Percentiles rank a stretch among this genome's conserved stretches.
These are phyloP conservation scores for Onygenales sp. DNA, from an alignment of 2,329 filamentous ascomycete genomes.

Conservation along the genomic window DNA sequence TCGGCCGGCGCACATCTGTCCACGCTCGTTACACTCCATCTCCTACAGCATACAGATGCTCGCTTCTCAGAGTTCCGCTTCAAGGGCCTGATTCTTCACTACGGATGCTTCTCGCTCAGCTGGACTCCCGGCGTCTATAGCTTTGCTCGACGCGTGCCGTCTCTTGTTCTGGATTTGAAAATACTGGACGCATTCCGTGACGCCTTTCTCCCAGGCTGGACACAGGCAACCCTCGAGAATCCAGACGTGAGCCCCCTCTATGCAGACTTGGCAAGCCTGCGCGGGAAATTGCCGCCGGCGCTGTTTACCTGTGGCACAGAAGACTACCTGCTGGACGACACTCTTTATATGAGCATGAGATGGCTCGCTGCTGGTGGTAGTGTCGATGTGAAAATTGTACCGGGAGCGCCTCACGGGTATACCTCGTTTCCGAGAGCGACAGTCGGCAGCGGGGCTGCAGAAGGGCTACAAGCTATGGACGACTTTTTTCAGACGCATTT, in stretches of 20 bases:
- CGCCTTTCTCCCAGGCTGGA: slow-evolving; percentile 37
- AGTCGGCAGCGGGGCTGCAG: too few species aligned
- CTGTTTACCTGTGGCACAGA: slow-evolving; percentile 47
- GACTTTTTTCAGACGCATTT: too few species aligned
- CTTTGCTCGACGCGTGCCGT: slow-evolving; percentile 21
- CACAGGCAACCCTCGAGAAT: slow-evolving; percentile 29
- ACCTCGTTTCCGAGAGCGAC: slow-evolving; percentile 22
- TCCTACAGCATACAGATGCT: slow-evolving; percentile 28
- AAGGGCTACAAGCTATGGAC: too few species aligned
- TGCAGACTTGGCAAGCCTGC: slow-evolving; percentile 29
- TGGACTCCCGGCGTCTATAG: slow-evolving; percentile 35
- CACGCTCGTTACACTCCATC: slow-evolving; percentile 37
- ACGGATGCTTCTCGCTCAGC: slow-evolving; percentile 42
- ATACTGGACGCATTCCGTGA: slow-evolving; percentile 36
- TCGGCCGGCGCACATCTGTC: slow-evolving; percentile 45
- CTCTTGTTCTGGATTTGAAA: slow-evolving; percentile 37
- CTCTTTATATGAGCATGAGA: slow-evolving; percentile 44
- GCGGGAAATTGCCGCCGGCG: slow-evolving; percentile 37
- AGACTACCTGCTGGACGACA: slow-evolving; percentile 46
- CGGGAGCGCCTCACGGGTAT: slow-evolving; percentile 47
- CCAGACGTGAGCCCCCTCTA: slow-evolving; percentile 43
- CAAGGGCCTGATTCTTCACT: slow-evolving; percentile 44
- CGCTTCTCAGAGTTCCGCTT: slow-evolving; percentile 30
- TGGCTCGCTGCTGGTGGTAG: slow-evolving; percentile 45
- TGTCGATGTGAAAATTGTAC: slow-evolving; percentile 44